Base-by-base conservation (phyloP, 1,284 basidiomycete species). In the Xerocomus nothofagi region DNA sequence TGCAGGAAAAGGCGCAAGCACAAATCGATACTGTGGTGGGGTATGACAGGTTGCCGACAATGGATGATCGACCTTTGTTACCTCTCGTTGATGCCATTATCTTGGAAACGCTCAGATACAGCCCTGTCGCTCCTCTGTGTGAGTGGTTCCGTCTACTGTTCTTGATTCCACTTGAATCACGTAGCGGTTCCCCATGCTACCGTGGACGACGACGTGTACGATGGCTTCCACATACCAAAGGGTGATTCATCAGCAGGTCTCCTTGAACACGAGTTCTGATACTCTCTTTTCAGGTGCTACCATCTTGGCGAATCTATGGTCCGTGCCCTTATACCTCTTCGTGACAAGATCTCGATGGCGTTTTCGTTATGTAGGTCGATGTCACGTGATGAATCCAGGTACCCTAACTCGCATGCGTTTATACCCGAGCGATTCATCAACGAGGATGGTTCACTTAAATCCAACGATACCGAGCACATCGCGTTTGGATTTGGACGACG, bases 111-210 rank as follows among this genome's bases (percentile, higher is more conserved):
- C n/a, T 56, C 6, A 44, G 57, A 45, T 51, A 23, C 5, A 27
- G n/a, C 5, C 42, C 56, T 1, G 7, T 23, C 5, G 0, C 17
- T 8, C 52, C 56, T 9, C 15, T 58, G n/a, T 49, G 47, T 54
- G 34, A 23, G 46, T 33, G 0, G 15, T n/a, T 6, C 11, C 15
- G 11, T 26, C 29, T 17, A 1, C 1, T 3, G 9, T 30, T 30
- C 4, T 40, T 10, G 1, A 40, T 17, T 4, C 6, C 11, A 10
- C 12, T 21, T 6, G 6, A n/a, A 29, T 4, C 20, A 38, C 14
- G 3, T 14, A 60, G 59, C 24, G 4, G 1, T 54, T 60, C 71
- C 32, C 61, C 71, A 51, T 29, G 66, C 62, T 55, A 54, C 58
- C 0, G 59, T 67, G 3, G 54, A 41, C 1, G 53, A 39, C 5